Base-by-base conservation (phyloP, 192 early-diverging fungal genomes). In the Linnemannia zychae region DNA sequence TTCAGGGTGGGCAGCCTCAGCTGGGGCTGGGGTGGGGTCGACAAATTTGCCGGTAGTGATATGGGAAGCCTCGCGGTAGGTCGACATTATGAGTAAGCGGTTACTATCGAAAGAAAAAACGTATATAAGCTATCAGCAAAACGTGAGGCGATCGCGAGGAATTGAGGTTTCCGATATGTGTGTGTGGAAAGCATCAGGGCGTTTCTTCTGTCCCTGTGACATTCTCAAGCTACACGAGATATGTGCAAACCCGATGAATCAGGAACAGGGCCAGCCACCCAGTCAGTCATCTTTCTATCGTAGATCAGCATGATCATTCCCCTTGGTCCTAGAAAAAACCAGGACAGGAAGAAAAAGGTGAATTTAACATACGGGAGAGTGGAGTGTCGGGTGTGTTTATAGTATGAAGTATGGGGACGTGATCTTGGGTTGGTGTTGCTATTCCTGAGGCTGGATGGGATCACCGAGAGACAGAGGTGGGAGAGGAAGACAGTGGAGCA, bases 1-100 rank as follows among this genome's bases (percentile, higher is more conserved):
- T 84, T 99, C 97, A 28, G 94, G 91, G 9, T 98, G 97, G 9
- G 89, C 78, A 17, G 95, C 92, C 40, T 92, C 86, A 24, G 89
- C 86, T 36, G 96, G 95, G 53, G 95, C 90, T 36, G 96, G 95
- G 22, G 93, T 95, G 37, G 95, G 91, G 84, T 99, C 98, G 44
- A 98, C 95, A 74, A 90, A 92, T 60, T 89, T 82, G 52, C 76
- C 84, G 47, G 77, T 77, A 65, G 90, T 76, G 36, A 90, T 81
- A 28, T 77, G 67, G 20, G 76, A 63, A 67, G 86, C 80, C 69
- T 87, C 88, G 72, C 85, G 88, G 33, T 75, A 71, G 48, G 82
- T 80, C 34, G 85, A 74, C 88, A 89, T 89, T 71, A 77, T 72
- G 11, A 72, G 13, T 50, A 16, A 15, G 18, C 4, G 12, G 47